Evolutionary conservation across 2,329 filamentous ascomycete species (phyloP).

Genomic region (Blastomyces silverae): DNA sequence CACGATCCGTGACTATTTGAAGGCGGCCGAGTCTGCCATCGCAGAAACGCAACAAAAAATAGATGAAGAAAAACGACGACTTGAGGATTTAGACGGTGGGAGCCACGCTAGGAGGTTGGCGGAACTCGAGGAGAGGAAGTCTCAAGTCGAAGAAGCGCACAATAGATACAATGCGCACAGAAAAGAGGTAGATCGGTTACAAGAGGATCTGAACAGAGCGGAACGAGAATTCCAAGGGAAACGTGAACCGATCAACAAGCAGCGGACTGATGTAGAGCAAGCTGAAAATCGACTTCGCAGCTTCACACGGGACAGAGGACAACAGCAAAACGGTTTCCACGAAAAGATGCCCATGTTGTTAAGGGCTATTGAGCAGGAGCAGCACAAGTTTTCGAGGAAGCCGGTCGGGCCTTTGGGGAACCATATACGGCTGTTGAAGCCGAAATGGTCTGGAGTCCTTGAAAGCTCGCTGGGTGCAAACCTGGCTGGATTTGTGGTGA

Average conservation of each 20-base stretch:
- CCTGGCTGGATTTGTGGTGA: conserved; percentile 74
- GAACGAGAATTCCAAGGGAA: conserved; percentile 28
- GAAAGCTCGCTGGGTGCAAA: conserved; percentile 66
- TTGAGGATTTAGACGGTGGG: conserved; percentile 64
- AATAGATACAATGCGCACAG: conserved; percentile 40
- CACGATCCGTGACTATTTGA: conserved; percentile 55
- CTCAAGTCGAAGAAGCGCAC: conserved; percentile 43
- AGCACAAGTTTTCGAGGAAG: conserved; percentile 55
- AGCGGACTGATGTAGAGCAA: conserved; percentile 50
- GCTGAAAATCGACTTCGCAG: conserved; percentile 47
- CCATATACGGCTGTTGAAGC: conserved; percentile 67
- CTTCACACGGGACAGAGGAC: conserved; percentile 53
- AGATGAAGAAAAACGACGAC: conserved; percentile 45
- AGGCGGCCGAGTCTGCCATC: conserved; percentile 44
- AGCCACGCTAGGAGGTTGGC: conserved; percentile 56
- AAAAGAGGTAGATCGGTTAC: conserved; percentile 31
- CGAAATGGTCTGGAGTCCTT: conserved; percentile 74
- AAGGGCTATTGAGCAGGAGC: conserved; percentile 61
- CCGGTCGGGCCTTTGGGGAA: conserved; percentile 80
- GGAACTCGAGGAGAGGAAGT: conserved; percentile 54
- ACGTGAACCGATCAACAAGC: conserved; percentile 32
- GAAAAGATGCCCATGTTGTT: conserved; percentile 58
- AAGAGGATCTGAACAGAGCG: conserved; percentile 33
- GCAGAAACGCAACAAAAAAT: conserved; percentile 43
- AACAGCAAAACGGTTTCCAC: conserved; percentile 59